Percentiles rank a stretch among this genome's conserved stretches.
phyloP scores from a whole-genome alignment of 768 basidiomycete species.

The Lentinula sp. region DNA sequence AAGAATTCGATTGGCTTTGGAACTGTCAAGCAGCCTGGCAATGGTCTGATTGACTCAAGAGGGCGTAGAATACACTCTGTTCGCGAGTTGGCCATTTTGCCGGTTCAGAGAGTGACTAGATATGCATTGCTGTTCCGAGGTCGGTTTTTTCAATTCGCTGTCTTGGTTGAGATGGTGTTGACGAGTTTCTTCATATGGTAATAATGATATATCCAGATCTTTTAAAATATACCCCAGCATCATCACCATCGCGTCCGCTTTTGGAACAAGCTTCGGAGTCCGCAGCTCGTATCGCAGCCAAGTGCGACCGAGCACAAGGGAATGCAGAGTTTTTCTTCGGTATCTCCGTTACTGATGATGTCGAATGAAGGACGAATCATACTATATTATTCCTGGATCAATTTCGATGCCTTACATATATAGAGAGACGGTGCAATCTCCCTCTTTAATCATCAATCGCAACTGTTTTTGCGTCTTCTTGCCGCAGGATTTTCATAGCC shows the following conservation, averaged over 20 bases:
- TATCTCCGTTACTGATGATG: neutral
- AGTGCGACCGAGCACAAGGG: constrained; percentile 56
- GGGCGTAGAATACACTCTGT: constrained; percentile 22
- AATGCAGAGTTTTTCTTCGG: constrained; percentile 30
- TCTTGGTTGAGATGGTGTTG: neutral
- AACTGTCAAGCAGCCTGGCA: neutral
- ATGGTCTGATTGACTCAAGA: neutral
- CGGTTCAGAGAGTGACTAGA: constrained; percentile 61
- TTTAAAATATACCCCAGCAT: constrained; percentile 45
- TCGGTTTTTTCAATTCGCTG: constrained; percentile 18
- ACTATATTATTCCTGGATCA: no score
- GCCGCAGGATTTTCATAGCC: no score
- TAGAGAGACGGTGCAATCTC: no score
- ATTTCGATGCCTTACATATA: no score
- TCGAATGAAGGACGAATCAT: neutral
- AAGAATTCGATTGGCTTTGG: neutral
- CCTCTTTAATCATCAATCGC: no score
- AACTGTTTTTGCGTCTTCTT: no score
- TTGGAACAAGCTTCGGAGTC: constrained; percentile 55
- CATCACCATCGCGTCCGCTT: constrained; percentile 46
- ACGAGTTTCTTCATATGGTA: neutral
- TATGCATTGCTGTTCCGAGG: constrained; percentile 62
- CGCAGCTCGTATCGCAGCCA: constrained; percentile 50
- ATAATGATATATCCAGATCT: constrained; percentile 34
- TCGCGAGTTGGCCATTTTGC: constrained; percentile 62